phyloP scores from a whole-genome alignment of 2,329 filamentous ascomycete genomes.

The Clonostachys byssicola region DNA sequence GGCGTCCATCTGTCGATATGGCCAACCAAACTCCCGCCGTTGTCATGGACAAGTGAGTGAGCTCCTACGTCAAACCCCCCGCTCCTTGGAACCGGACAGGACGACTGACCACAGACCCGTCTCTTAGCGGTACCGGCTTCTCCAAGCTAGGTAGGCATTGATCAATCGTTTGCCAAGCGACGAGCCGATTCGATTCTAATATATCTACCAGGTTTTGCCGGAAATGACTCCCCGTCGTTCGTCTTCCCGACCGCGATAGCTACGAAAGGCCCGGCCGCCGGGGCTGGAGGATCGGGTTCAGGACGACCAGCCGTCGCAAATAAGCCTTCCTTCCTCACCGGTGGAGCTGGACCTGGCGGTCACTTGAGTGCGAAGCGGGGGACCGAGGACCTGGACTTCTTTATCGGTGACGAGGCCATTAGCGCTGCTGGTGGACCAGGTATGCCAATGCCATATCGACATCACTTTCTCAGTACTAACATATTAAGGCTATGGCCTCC shows the following conservation, averaged over 20 bases:
- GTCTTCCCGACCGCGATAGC: slow-evolving; percentile 99
- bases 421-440: slow-evolving; percentile 78
- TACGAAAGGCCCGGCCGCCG: slow-evolving; percentile 75
- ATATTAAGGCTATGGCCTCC: slow-evolving; percentile 76
- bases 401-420: slow-evolving; percentile 95
- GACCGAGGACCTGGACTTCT: slow-evolving; percentile 97
- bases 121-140: slow-evolving; percentile 89
- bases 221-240: slow-evolving; percentile 98
- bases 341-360: slow-evolving; percentile 76
- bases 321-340: slow-evolving; percentile 92
- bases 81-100: slow-evolving; percentile 15
- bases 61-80: slow-evolving; percentile 22
- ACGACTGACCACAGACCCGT: slow-evolving; percentile 23
- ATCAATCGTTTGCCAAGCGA: slow-evolving; percentile 1
- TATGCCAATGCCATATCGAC: slow-evolving; percentile 26
- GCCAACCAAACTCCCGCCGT: slow-evolving; percentile 98
- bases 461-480: slow-evolving; percentile 3
- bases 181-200: slow-evolving; percentile 4
- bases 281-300: slow-evolving; percentile 72
- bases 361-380: slow-evolving; percentile 89
- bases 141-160: slow-evolving; percentile 84
- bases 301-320: slow-evolving; percentile 87
- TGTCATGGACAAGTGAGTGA: slow-evolving; percentile 99
- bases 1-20: slow-evolving; percentile 50
- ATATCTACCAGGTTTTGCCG: slow-evolving; percentile 74